These are phyloP conservation scores for Reutealis trisperma DNA, from an alignment of 345 rosid species.

Conservation along the genomic window DNA sequence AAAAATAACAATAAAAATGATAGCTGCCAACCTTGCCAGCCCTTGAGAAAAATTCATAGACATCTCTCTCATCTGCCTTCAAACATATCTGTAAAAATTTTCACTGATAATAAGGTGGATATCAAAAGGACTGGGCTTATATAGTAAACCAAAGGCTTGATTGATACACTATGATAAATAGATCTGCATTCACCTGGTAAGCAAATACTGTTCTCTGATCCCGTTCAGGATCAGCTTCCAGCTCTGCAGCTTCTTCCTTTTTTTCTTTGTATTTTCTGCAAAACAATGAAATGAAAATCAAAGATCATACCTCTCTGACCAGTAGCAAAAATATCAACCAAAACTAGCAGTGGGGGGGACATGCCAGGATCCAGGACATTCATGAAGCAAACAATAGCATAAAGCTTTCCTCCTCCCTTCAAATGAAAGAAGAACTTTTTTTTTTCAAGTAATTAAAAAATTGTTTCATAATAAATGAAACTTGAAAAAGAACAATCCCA, in stretches of 20 bases:
- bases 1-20: not conserved
- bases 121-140: too few relatives aligned
- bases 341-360: not conserved
- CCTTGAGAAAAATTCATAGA: conserved; percentile 88
- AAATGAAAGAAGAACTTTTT: conserved; percentile 30
- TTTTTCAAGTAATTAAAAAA: not conserved
- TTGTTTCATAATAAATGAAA: not conserved
- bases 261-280: conserved; percentile 78
- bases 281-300: conserved; percentile 25
- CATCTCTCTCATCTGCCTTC: conserved; percentile 94
- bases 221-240: conserved; percentile 96
- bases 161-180: conserved; percentile 5
- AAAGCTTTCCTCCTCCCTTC: conserved; percentile 2
- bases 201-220: conserved; percentile 99
- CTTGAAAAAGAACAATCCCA: conserved; percentile 29
- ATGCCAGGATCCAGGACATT: conserved; percentile 3
- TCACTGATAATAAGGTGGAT: conserved; percentile 6
- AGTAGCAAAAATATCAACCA: not conserved
- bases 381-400: not conserved
- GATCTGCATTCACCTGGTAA: conserved; percentile 63
- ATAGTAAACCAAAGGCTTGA: conserved; percentile 5
- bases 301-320: conserved; percentile 7
- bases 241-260: conserved; percentile 73
- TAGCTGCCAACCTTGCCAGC: conserved; percentile 80
- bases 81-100: conserved; percentile 59